Base-by-base conservation (phyloP, 768 basidiomycete species). In the Mycena galericulata region DNA sequence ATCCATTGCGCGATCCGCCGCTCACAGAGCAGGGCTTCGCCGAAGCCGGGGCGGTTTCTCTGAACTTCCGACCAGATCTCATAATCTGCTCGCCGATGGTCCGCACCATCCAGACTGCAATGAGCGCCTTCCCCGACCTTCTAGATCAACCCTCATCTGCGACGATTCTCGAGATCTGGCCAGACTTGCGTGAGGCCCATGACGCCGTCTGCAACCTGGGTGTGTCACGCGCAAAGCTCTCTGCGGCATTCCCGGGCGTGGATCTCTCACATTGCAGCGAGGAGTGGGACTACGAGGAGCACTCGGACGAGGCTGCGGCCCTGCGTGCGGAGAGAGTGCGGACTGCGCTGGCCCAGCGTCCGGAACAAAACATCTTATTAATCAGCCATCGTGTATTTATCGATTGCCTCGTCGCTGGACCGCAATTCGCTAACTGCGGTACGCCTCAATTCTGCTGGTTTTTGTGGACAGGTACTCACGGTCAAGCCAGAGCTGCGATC, bases 31-130 rank as follows among this genome's bases (percentile, higher is more conserved):
- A 59, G 24, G 72, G 72, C 27, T 34, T 70, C 11, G 60, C 40
- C 40, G 65, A 73, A 64, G 69, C 72, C 27, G 6, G 57, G 30
- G 29, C 27, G 2, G 54, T 67, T 10, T 22, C 32, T 27, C 20
- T 67, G 11, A 20, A 10, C 36, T 70, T 73, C 55, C 47, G 53
- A 17, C 72, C 72, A 1, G 72, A 73, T 34, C 69, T 73, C 51
- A 65, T 73, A 14, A 68, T 73, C 47, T 70, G 69, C 18, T 73
- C 72, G 14, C 72, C 72, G 10, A 73, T 73, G 72, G 56, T 54
- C 14, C 69, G 72, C 34, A 69, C 72, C 27, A 73, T 73, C 26
- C 69, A 73, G 24, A 73, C 72, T n/a, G 53, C 66, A 32, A 36
- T 53, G n/a, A 59, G 57, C 11, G 53, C 58, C 29, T 59, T 73